Percentiles rank a stretch among this genome's conserved stretches.
phyloP scores from a whole-genome alignment of 805 yeast genomes.

The Sporopachydermia lactativora region DNA sequence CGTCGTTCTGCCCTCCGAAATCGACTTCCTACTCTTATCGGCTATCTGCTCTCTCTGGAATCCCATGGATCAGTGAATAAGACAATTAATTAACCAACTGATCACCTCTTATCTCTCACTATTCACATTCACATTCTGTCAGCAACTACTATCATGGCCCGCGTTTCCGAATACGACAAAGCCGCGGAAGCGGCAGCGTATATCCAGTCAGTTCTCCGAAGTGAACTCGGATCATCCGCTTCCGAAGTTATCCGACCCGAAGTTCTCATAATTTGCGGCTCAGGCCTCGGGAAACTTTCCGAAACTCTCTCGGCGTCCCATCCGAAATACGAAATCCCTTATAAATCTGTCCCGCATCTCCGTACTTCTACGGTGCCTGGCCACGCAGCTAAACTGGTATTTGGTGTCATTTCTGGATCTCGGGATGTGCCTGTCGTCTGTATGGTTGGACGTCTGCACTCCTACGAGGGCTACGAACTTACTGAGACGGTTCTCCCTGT shows the following conservation, averaged over 20 bases:
- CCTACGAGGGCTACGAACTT: slow-evolving; percentile 83
- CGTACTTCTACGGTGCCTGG: slow-evolving; percentile 76
- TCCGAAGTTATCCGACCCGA: slow-evolving; percentile 38
- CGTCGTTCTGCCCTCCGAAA: too few relatives aligned
- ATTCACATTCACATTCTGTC: too few relatives aligned
- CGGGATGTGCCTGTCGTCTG: slow-evolving; percentile 70
- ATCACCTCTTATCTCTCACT: too few relatives aligned
- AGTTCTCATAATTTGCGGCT: slow-evolving; percentile 79
- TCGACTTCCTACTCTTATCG: too few relatives aligned
- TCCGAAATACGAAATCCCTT: slow-evolving; percentile 36
- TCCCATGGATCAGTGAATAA: too few relatives aligned
- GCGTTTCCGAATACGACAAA: too few relatives aligned
- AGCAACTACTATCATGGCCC: too few relatives aligned
- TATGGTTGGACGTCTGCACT: slow-evolving; percentile 89
- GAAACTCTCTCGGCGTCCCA: slow-evolving; percentile 25
- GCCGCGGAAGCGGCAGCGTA: neutral
- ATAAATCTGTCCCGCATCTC: slow-evolving; percentile 68
- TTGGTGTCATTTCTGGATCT: slow-evolving; percentile 53
- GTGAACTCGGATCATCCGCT: too few relatives aligned
- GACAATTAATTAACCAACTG: too few relatives aligned
- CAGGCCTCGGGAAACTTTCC: slow-evolving; percentile 85
- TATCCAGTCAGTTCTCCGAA: too few relatives aligned
- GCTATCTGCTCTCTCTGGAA: too few relatives aligned
- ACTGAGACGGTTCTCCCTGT: slow-evolving; percentile 76
- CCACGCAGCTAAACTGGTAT: slow-evolving; percentile 69